Conservation (phyloP, 345 rosid genomes). For the Hibiscus syriacus region DNA sequence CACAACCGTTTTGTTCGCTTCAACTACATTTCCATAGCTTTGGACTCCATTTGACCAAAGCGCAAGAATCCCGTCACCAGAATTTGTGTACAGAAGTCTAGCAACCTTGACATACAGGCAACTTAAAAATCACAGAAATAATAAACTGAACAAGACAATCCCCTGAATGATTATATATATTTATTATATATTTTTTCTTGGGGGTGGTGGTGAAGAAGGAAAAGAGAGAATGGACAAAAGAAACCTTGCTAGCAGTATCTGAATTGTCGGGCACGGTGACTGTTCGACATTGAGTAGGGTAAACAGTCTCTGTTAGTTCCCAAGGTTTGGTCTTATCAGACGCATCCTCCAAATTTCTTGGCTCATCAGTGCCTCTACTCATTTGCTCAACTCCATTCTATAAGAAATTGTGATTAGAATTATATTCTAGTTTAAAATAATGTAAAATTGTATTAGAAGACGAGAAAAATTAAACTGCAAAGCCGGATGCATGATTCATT, state of each 20-base stretch:
- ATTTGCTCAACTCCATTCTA: constrained; percentile 22
- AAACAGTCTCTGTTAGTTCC: constrained; percentile 23
- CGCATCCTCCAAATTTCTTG: constrained; percentile 16
- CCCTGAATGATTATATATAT: not conserved
- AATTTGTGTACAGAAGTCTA: constrained; percentile 48
- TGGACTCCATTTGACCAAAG: constrained; percentile 40
- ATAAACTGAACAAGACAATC: constrained; percentile 1
- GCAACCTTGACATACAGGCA: constrained; percentile 30
- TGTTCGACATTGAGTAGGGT: constrained; percentile 15
- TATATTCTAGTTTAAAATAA: constrained; percentile 1
- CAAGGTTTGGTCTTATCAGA: constrained; percentile 22
- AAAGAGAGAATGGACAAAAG: not conserved
- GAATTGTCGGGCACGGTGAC: constrained; percentile 14
- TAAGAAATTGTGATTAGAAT: constrained; percentile 1
- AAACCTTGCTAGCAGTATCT: constrained; percentile 22
- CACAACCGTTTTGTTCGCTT: constrained; percentile 42
- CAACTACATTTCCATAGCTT: constrained; percentile 54
- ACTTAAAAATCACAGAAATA: not conserved
- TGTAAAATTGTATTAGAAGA: not conserved
- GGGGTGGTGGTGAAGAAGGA: too few species aligned
- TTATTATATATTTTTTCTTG: too few species aligned
- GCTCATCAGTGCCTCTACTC: constrained; percentile 17
- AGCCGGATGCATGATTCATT: constrained; percentile 7
- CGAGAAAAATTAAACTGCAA: not conserved
- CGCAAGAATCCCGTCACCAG: constrained; percentile 41